Evolutionary conservation across 495 filamentous ascomycete genomes (phyloP).

Genomic region (Tuber microsphaerosporum): DNA sequence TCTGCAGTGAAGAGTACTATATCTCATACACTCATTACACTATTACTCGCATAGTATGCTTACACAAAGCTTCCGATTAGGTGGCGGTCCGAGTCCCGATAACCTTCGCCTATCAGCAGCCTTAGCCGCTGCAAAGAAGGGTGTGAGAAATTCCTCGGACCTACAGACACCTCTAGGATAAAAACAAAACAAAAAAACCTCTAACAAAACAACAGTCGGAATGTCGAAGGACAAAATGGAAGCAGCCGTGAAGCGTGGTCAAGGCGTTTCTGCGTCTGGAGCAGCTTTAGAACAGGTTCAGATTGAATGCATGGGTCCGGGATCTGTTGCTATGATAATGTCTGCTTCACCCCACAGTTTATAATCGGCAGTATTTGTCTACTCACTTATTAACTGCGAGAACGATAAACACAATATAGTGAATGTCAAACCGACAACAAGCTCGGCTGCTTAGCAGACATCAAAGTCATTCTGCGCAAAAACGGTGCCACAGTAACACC

Average conservation of each 20-base stretch:
- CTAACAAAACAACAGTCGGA: constrained; percentile 47
- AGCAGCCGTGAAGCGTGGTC: constrained; percentile 73
- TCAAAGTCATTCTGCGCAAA: constrained; percentile 62
- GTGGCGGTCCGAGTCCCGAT: constrained; percentile 60
- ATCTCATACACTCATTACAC: constrained; percentile 11
- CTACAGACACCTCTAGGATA: background rate
- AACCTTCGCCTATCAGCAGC: constrained; percentile 68
- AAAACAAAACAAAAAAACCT: background rate
- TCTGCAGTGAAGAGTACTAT: constrained; percentile 51
- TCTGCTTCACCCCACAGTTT: constrained; percentile 11
- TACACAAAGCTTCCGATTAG: constrained; percentile 5
- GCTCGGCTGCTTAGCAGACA: constrained; percentile 60
- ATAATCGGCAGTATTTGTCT: background rate
- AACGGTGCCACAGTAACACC: constrained; percentile 61
- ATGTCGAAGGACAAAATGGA: constrained; percentile 81
- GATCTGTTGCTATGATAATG: constrained; percentile 64
- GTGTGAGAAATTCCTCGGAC: constrained; percentile 42
- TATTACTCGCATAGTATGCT: constrained; percentile 42
- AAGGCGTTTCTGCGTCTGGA: constrained; percentile 68
- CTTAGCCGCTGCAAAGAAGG: constrained; percentile 74
- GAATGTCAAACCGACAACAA: constrained; percentile 77
- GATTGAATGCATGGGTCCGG: constrained; percentile 75
- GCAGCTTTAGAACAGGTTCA: constrained; percentile 64
- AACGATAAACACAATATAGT: constrained; percentile 14
- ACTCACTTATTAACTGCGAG: background rate